Evolutionary conservation across 495 filamentous ascomycete genomes (phyloP).

Genomic region (Aspergillus cavernicola): DNA sequence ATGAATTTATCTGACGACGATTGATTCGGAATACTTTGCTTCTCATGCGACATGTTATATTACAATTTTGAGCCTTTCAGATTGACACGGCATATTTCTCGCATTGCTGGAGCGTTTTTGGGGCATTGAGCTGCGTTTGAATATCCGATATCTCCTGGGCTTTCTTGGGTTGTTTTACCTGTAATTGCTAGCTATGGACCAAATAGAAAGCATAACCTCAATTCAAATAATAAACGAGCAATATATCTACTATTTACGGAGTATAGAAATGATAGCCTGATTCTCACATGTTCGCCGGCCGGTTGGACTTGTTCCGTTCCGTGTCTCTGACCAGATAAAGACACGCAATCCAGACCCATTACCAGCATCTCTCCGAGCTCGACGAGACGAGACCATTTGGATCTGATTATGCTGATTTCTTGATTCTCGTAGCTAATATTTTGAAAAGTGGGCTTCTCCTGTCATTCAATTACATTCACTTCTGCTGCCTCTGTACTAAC

Average conservation of each 20-base stretch:
- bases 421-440: slow-evolving; percentile 11
- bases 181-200: not conserved
- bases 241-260: too few species aligned
- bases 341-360: slow-evolving; percentile 24
- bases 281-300: slow-evolving; percentile 13
- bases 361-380: not conserved
- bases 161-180: slow-evolving; percentile 2
- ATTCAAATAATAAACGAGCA: not conserved
- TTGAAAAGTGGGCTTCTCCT: not conserved
- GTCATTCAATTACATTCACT: not conserved
- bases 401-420: slow-evolving; percentile 18
- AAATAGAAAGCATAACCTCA: not conserved
- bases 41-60: slow-evolving; percentile 1
- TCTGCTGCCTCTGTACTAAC: slow-evolving; percentile 1
- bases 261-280: not conserved
- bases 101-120: slow-evolving; percentile 17
- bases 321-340: slow-evolving; percentile 14
- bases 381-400: not conserved
- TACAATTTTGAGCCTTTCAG: not conserved
- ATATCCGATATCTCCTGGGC: slow-evolving; percentile 12
- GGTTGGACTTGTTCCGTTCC: slow-evolving; percentile 19
- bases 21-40: slow-evolving; percentile 13
- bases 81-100: slow-evolving; percentile 1
- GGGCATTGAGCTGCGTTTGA: slow-evolving; percentile 12
- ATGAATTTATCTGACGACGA: slow-evolving; percentile 73